A percentile compares a stretch with the other conserved stretches of the same genome.
phyloP scores from a whole-genome alignment of 495 filamentous ascomycete species.

The Neurospora sp. region DNA sequence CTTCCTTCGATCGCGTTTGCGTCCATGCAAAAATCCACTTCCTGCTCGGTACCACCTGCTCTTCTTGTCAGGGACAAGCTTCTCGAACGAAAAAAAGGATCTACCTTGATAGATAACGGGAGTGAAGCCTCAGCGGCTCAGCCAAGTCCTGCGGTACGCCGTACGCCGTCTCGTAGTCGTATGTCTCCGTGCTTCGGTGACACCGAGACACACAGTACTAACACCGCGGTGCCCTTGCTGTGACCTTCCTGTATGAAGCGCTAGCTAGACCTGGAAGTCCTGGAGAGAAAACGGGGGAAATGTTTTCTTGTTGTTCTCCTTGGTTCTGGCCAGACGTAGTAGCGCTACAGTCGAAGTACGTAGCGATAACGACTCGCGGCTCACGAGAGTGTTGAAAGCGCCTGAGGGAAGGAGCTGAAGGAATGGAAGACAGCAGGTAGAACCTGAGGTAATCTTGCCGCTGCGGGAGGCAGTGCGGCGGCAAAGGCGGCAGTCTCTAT shows the following conservation, averaged over 20 bases:
- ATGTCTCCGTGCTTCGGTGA: neutral
- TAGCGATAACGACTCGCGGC: neutral
- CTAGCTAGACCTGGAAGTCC: neutral
- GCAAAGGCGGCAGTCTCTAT: neutral
- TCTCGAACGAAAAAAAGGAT: neutral
- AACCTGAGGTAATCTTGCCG: neutral
- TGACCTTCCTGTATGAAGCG: neutral
- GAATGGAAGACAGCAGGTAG: neutral
- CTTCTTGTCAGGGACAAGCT: neutral
- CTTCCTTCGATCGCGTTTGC: neutral
- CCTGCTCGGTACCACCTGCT: neutral
- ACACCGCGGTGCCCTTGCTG: neutral
- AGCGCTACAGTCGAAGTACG: neutral
- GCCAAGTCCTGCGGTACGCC: neutral
- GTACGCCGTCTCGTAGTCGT: neutral
- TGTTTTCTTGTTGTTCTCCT: neutral
- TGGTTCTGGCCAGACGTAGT: neutral
- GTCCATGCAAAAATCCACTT: neutral
- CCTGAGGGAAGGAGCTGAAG: neutral
- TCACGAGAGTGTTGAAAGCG: neutral
- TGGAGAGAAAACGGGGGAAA: neutral
- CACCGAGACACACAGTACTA: neutral
- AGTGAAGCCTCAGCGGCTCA: neutral
- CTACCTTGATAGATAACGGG: neutral
- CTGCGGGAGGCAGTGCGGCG: neutral